Percentiles rank a stretch among this genome's conserved stretches.
phyloP scores from a whole-genome alignment of 345 rosid species.

The Theobroma cacao region DNA sequence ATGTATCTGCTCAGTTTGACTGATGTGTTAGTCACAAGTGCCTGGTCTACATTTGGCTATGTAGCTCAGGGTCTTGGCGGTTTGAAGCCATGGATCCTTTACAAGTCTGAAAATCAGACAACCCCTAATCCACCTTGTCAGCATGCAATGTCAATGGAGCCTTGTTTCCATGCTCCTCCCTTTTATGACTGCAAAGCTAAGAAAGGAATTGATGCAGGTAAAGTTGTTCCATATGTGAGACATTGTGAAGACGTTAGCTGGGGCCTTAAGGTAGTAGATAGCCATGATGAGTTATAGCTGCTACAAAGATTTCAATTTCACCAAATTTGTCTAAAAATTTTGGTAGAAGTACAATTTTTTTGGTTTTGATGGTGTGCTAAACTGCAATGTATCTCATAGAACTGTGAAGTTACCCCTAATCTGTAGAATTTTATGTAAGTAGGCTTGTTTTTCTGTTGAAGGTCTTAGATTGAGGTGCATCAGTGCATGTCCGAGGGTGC shows the following conservation, averaged over 20 bases:
- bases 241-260: slow-evolving; percentile 77
- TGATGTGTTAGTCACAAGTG: slow-evolving; percentile 58
- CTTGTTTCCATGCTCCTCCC: slow-evolving; percentile 83
- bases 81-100: slow-evolving; percentile 66
- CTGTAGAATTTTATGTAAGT: too few relatives aligned
- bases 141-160: slow-evolving; percentile 66
- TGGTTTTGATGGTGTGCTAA: not conserved
- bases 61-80: slow-evolving; percentile 80
- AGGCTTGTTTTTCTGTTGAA: too few relatives aligned
- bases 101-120: slow-evolving; percentile 52
- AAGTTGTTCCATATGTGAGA: slow-evolving; percentile 51
- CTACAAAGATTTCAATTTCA: not conserved
- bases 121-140: slow-evolving; percentile 50
- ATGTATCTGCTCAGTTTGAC: slow-evolving; percentile 64
- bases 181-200: slow-evolving; percentile 65
- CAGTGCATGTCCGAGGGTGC: too few relatives aligned
- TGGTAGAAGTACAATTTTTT: not conserved
- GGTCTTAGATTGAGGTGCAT: too few relatives aligned
- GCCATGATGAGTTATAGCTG: slow-evolving; percentile 24
- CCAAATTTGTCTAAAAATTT: slow-evolving; percentile 1
- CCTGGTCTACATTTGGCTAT: slow-evolving; percentile 79
- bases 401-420: too few relatives aligned
- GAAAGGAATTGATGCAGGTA: slow-evolving; percentile 53
- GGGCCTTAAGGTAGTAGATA: slow-evolving; percentile 71
- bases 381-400: not conserved